Evolutionary conservation across 1,139 yeast genomes (phyloP), one percentile per base, ranked within the genome.

Genomic region (Arxiozyma slooffiae): DNA sequence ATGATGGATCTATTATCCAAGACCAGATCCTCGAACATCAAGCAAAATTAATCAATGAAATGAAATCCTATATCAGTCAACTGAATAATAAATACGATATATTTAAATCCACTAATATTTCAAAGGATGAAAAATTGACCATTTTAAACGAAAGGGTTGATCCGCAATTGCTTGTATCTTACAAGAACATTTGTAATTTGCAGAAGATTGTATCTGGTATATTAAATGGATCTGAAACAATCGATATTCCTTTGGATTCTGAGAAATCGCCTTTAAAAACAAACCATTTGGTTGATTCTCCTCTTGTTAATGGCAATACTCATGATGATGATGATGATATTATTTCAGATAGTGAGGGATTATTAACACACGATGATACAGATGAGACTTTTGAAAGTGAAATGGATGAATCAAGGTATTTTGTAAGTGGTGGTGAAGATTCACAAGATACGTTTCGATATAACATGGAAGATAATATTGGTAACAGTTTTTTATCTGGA

Each of bases 91-190:
- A 60, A 50, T 62, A 62, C 45, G 51, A 54, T 17, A 48, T 61
- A 11, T 49, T 62, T 21, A 59, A 59, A 45, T 60, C 66, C 0
- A 60, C 66, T 8, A 52, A 59, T 8, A 44, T 63, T 7, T 63
- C 66, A 3, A 60, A 61, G 46, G 64, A 61, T 49, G 57, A 56
- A 16, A 62, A 63, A 46, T 39, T 47, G 18, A 20, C 41, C 1
- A 55, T 50, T 41, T 41, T 62, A 30, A 41, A 47, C 11, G 47
- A 50, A 20, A 48, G 42, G 17, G 52, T 61, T 7, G 54, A 58
- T 34, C 61, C 63, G 1, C 41, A 49, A 9, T 48, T 58, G 11
- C 38, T 41, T 4, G 37, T 41, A 20, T 23, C 58, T 11, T 52
- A 56, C 20, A 38, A 49, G 8, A 46, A 49, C 26, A 41, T 56